A percentile compares a stretch with the other conserved stretches of the same genome.
Conservation (phyloP, 768 basidiomycete species). For the Lactarius deliciosus region DNA sequence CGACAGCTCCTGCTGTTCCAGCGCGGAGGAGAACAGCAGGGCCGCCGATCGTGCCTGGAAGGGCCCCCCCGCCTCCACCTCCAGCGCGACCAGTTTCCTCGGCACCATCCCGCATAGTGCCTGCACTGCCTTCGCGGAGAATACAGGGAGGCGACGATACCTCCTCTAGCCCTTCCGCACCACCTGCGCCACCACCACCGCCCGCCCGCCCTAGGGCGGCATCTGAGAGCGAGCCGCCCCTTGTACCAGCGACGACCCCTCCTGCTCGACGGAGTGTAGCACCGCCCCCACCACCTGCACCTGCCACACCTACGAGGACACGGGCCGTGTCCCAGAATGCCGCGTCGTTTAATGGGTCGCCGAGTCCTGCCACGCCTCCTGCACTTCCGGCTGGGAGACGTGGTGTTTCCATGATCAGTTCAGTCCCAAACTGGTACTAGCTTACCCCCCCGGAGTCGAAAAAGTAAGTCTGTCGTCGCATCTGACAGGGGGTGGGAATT, state of each 20-base stretch:
- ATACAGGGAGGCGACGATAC: constrained; percentile 2
- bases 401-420: constrained; percentile 4
- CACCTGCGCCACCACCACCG: constrained; percentile 32
- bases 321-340: constrained; percentile 26
- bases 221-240: constrained; percentile 20
- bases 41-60: constrained; percentile 14
- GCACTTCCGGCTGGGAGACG: constrained; percentile 16
- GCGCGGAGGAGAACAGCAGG: constrained; percentile 28
- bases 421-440: constrained; percentile 15
- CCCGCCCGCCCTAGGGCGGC: constrained; percentile 33
- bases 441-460: constrained; percentile 7
- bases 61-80: constrained; percentile 27
- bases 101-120: constrained; percentile 23
- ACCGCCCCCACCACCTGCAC: constrained; percentile 33
- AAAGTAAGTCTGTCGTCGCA: constrained; percentile 16
- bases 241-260: constrained; percentile 1
- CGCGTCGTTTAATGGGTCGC: not conserved
- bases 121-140: constrained; percentile 19
- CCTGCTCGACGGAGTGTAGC: constrained; percentile 27
- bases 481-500: constrained; percentile 34
- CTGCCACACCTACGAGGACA: constrained; percentile 27
- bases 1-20: constrained; percentile 21
- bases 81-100: constrained; percentile 27
- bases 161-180: constrained; percentile 2
- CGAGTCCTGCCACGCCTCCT: not conserved